Evolutionary conservation across 139 green algal species (phyloP), one percentile per base, ranked within the genome.

Genomic region (Tetradesmus lagerheimii): DNA sequence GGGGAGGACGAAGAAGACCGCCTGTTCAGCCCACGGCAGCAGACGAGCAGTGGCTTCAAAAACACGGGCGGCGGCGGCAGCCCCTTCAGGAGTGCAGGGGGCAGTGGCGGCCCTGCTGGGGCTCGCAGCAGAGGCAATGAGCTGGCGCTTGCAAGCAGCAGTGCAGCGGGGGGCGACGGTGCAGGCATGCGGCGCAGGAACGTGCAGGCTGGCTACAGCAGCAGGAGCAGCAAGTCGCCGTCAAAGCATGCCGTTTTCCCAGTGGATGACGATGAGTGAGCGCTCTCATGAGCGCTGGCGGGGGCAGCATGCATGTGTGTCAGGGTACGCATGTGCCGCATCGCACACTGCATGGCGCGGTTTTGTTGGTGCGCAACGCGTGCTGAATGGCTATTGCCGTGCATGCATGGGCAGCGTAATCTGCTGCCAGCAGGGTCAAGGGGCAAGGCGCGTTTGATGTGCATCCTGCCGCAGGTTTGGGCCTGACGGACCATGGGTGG

Each of bases 21-120:
- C 31, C 71, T 79, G 71, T 79, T 79, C 71, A 79, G 71, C 71
- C n/a, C 71, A 29, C n/a, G 57, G 57, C 57, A 71, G 57, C 57
- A 71, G 57, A 71, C 57, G 1, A 71, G 57, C 57, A 71, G 57
- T 31, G 57, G 23, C 57, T 31, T 71, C 57, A 31, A 71, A n/a
- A 20, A 4, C 71, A 2, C 29, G 71, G 31, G 29, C n/a, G 14
- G 71, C 1, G 14, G 15, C 64, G 31, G 71, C 9, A 9, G 20
- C 4, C 71, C n/a, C 71, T 37, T 79, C 71, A 38, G 31, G 57
- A 20, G 29, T 37, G 66, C 20, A 12, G 71, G 71, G 4, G n/a
- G 71, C 71, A 41, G 9, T 39, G n/a, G 71, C 71, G 31, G 71
- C 57, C 57, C 57, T 31, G 23, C 57, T 71, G 57, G 23, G 23